Percentiles rank a stretch among this genome's conserved stretches.
Conservation (phyloP, 257 asterid species). For the Solanum phureja region DNA sequence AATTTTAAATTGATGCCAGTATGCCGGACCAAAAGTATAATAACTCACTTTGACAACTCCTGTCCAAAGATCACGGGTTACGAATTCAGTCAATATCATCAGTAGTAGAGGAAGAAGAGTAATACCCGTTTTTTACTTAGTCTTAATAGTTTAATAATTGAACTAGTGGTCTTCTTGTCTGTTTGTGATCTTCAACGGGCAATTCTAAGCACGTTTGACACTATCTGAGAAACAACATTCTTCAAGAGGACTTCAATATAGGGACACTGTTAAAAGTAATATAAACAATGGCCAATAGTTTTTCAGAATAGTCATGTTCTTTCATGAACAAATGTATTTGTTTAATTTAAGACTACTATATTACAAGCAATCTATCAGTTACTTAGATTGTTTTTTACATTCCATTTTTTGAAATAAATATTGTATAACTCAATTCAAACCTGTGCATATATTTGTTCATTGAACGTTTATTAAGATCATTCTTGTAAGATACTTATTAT, state of each 20-base stretch:
- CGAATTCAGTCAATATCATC: neutral
- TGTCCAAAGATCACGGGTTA: neutral
- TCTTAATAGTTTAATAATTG: neutral
- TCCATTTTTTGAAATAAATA: neutral
- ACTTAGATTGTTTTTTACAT: neutral
- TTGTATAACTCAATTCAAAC: neutral
- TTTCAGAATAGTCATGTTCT: neutral
- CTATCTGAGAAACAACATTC: neutral
- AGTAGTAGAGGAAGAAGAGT: neutral
- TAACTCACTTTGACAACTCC: neutral
- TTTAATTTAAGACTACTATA: neutral
- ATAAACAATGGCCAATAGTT: neutral
- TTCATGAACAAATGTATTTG: neutral
- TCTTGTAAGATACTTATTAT: neutral
- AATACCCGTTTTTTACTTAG: neutral
- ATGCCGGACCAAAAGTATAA: neutral
- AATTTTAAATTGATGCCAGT: too few relatives aligned
- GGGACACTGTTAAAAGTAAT: too few relatives aligned
- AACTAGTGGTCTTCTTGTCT: neutral
- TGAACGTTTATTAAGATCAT: neutral
- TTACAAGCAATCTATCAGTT: neutral
- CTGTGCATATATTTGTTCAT: neutral
- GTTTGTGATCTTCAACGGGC: neutral
- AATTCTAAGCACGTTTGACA: neutral
- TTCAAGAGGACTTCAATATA: neutral